A percentile compares a stretch with the other conserved stretches of the same genome.
These are phyloP conservation scores for Metarhizium guizhouense DNA, from an alignment of 2,329 filamentous ascomycete species.

Conservation along the genomic window DNA sequence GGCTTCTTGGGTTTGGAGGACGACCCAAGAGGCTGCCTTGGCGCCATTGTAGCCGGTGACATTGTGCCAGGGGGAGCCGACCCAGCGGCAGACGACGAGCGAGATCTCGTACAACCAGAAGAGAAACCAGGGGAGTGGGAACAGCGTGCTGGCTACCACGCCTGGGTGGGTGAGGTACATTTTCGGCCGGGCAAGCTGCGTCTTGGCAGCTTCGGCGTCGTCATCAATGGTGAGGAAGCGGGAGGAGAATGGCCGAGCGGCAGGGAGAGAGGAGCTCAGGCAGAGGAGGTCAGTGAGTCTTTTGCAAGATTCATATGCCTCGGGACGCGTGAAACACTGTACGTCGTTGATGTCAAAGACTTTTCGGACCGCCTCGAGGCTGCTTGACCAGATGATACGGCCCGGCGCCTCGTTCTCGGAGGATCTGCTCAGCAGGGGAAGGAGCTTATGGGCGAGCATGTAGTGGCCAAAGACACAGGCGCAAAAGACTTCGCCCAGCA, in stretches of 20 bases:
- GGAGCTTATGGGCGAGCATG: constrained; percentile 70
- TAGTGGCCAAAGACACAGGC: constrained; percentile 97
- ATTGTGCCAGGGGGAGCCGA: constrained; percentile 85
- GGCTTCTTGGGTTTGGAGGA: constrained; percentile 55
- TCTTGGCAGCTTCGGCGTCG: constrained; percentile 7
- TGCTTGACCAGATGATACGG: constrained; percentile 80
- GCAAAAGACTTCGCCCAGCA: constrained; percentile 74
- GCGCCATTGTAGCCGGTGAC: constrained; percentile 70
- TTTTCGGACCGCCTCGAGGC: constrained; percentile 54
- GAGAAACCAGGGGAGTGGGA: constrained; percentile 64
- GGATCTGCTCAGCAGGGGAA: constrained; percentile 57
- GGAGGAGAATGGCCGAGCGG: constrained; percentile 46
- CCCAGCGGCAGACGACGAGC: constrained; percentile 63
- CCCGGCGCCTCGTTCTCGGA: constrained; percentile 36
- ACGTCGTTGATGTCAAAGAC: constrained; percentile 61
- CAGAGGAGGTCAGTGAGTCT: constrained; percentile 75
- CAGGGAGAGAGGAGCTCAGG: constrained; percentile 62
- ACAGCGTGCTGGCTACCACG: constrained; percentile 72
- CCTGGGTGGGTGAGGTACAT: constrained; percentile 82
- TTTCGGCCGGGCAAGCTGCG: constrained; percentile 34
- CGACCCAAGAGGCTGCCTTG: constrained; percentile 67
- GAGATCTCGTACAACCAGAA: constrained; percentile 57
- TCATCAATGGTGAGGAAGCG: constrained; percentile 41
- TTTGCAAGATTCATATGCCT: constrained; percentile 81
- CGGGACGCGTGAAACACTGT: constrained; percentile 55